phyloP scores from a whole-genome alignment of 306 rosid species.

The Sindora glabra region DNA sequence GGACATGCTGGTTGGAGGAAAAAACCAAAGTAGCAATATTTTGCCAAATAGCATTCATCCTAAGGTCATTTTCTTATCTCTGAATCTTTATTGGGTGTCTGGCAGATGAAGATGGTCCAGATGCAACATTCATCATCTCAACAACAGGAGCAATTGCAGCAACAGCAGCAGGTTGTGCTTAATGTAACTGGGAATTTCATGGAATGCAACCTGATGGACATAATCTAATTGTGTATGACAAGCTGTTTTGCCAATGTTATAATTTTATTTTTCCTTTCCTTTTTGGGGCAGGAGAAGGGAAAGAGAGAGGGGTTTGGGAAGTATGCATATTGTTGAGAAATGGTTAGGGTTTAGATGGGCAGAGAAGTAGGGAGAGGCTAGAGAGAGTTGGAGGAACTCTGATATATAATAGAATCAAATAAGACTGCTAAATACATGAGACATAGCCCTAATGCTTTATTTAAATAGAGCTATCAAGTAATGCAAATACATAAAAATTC shows the following conservation, averaged over 20 bases:
- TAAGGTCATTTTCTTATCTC: background rate
- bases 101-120: constrained; percentile 65
- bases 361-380: too few species aligned
- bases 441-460: too few species aligned
- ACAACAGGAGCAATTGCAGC: constrained; percentile 54
- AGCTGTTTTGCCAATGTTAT: background rate
- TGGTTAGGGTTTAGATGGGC: too few species aligned
- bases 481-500: too few species aligned
- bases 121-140: constrained; percentile 75
- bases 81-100: constrained; percentile 16
- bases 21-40: background rate
- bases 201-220: background rate
- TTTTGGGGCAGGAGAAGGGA: background rate
- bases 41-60: background rate
- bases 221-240: background rate
- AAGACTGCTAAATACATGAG: too few species aligned
- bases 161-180: constrained; percentile 71
- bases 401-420: too few species aligned
- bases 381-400: too few species aligned
- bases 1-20: background rate
- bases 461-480: too few species aligned
- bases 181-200: background rate
- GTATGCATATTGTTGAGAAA: background rate
- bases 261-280: background rate
- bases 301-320: background rate